Evolutionary conservation across 148 eudicot genomes (phyloP).

Genomic region (Oxyria digyna): DNA sequence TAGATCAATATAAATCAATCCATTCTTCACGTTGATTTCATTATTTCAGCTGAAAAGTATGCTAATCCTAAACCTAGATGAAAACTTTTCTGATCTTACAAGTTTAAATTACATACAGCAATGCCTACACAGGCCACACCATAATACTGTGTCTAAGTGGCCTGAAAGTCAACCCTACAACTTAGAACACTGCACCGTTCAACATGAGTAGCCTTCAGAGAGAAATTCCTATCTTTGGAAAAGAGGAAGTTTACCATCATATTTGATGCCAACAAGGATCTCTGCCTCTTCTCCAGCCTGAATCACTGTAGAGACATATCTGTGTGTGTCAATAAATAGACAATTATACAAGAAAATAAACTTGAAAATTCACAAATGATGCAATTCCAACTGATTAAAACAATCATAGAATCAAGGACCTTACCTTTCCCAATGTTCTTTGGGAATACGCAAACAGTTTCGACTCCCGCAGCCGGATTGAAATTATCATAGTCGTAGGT

Average conservation of each 20-base stretch:
- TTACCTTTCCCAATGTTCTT: constrained; percentile 59
- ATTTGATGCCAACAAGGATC: constrained; percentile 65
- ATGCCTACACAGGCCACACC: background rate
- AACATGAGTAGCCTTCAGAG: background rate
- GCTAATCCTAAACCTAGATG: background rate
- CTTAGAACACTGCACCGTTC: background rate
- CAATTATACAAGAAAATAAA: background rate
- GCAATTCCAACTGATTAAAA: background rate
- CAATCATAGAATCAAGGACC: background rate
- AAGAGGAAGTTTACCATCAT: constrained; percentile 43
- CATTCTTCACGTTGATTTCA: background rate
- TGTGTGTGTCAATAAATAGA: background rate
- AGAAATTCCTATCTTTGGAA: background rate
- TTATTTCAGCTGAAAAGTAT: background rate
- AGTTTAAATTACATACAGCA: background rate
- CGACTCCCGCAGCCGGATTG: constrained; percentile 64
- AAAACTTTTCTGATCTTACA: background rate
- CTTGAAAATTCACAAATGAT: background rate
- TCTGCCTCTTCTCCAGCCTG: constrained; percentile 78
- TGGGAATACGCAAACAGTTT: constrained; percentile 76
- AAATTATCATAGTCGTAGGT: constrained; percentile 39
- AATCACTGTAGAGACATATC: constrained; percentile 36
- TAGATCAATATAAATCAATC: background rate
- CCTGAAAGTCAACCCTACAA: background rate
- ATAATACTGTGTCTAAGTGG: background rate